A percentile compares a stretch with the other conserved stretches of the same genome.
Conservation (phyloP, 208 protist species). For the Acanthamoeba lenticulata region DNA sequence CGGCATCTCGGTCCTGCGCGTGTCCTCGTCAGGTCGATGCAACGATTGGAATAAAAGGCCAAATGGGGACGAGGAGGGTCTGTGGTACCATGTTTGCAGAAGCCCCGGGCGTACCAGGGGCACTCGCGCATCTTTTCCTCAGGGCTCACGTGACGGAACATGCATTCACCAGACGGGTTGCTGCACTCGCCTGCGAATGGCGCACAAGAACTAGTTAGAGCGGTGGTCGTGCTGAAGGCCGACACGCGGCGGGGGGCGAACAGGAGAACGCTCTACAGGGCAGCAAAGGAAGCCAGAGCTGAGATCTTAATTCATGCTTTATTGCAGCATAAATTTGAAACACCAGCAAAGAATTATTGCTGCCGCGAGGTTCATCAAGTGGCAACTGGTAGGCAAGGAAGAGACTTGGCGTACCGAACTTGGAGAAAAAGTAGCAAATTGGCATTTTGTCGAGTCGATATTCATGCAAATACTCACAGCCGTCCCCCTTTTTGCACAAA, state of each 20-base stretch:
- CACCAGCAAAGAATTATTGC: no score
- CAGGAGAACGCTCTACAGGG: no score
- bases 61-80: background rate
- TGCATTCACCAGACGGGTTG: constrained; percentile 93
- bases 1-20: constrained; percentile 89
- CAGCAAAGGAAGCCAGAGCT: no score
- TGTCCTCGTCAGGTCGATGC: background rate
- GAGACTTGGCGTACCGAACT: constrained; percentile 82
- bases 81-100: constrained; percentile 84
- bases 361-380: background rate
- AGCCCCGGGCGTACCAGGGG: constrained; percentile 86
- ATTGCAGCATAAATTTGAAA: no score
- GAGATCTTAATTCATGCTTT: no score
- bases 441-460: constrained; percentile 95
- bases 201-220: background rate
- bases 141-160: constrained; percentile 93
- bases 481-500: constrained; percentile 95
- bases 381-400: background rate
- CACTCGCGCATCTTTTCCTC: constrained; percentile 88
- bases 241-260: no score
- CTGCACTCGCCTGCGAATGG: constrained; percentile 90
- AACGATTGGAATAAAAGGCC: background rate
- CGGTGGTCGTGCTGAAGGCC: background rate
- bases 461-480: constrained; percentile 96
- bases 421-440: constrained; percentile 95